phyloP scores from a whole-genome alignment of 768 basidiomycete genomes.

The Kwoniella mangroviensis region DNA sequence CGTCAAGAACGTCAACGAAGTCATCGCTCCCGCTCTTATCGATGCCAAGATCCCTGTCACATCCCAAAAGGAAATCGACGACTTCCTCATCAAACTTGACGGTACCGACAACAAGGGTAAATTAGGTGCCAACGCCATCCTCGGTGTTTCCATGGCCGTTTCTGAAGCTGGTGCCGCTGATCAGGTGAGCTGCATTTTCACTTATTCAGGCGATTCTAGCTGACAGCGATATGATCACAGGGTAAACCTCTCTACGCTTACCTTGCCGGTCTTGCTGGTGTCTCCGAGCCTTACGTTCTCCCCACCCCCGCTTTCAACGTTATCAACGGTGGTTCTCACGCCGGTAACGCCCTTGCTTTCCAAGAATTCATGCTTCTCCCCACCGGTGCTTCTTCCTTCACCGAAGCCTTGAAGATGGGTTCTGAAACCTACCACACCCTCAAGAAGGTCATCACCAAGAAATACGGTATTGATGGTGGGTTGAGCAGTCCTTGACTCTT shows the following conservation, averaged over 20 bases:
- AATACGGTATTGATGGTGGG: slow-evolving; percentile 97
- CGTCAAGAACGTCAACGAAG: slow-evolving; percentile 88
- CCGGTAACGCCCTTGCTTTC: slow-evolving; percentile 99
- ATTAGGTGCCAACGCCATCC: slow-evolving; percentile 98
- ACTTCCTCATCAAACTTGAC: slow-evolving; percentile 97
- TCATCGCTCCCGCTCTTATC: slow-evolving; percentile 87
- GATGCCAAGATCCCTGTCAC: slow-evolving; percentile 80
- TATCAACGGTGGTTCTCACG: slow-evolving; percentile 99
- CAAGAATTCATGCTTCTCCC: slow-evolving; percentile 99
- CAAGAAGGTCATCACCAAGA: slow-evolving; percentile 98
- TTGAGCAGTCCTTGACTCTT: slow-evolving; percentile 6
- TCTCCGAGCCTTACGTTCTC: slow-evolving; percentile 90
- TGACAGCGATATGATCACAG: slow-evolving; percentile 43
- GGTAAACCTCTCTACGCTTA: slow-evolving; percentile 94
- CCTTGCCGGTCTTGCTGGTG: slow-evolving; percentile 92
- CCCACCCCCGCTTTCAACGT: slow-evolving; percentile 96
- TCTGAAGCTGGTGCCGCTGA: slow-evolving; percentile 91
- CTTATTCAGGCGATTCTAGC: not conserved
- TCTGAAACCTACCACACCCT: slow-evolving; percentile 97
- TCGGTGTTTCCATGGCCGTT: slow-evolving; percentile 96
- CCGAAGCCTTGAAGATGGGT: slow-evolving; percentile 96
- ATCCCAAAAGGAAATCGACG: slow-evolving; percentile 92
- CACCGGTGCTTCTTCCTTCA: slow-evolving; percentile 86
- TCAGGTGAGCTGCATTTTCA: slow-evolving; percentile 62
- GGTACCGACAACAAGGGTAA: slow-evolving; percentile 99